Percentiles rank a stretch among this genome's conserved stretches.
Conservation (phyloP, 1,284 basidiomycete species). For the Cutaneotrichosporon mucoides region DNA sequence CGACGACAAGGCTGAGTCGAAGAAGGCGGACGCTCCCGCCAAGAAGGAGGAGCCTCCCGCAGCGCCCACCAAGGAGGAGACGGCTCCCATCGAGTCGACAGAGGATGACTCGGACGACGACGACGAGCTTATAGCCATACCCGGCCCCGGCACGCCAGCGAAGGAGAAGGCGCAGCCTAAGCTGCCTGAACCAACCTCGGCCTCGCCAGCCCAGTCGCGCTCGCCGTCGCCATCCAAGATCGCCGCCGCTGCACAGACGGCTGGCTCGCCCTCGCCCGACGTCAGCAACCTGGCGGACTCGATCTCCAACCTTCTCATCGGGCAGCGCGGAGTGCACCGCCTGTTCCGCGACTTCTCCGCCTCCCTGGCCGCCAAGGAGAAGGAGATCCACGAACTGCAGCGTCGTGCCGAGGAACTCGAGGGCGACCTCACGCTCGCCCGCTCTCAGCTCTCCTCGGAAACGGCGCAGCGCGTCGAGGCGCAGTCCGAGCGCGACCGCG, state of each 20-base stretch:
- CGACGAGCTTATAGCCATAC: slow-evolving; percentile 3
- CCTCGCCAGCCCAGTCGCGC: background rate
- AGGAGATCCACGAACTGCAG: slow-evolving; percentile 67
- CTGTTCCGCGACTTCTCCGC: slow-evolving; percentile 46
- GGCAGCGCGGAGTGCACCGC: slow-evolving; percentile 45
- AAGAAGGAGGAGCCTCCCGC: background rate
- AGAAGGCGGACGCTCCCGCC: no score
- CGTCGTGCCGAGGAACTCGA: slow-evolving; percentile 71
- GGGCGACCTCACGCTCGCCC: slow-evolving; percentile 53
- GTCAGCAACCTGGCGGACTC: slow-evolving; percentile 24
- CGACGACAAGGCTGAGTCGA: no score
- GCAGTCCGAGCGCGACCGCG: slow-evolving; percentile 57
- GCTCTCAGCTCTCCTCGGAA: slow-evolving; percentile 63
- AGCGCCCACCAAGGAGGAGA: background rate
- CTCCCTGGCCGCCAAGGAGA: slow-evolving; percentile 33
- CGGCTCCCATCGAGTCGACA: background rate
- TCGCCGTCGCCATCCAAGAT: background rate
- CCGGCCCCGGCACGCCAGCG: background rate
- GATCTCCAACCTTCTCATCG: slow-evolving; percentile 45
- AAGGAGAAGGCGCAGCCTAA: background rate
- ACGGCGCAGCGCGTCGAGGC: slow-evolving; percentile 60
- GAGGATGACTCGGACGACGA: slow-evolving; percentile 6
- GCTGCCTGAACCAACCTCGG: background rate
- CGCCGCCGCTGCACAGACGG: no score
- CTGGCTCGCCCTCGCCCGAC: background rate